phyloP scores from a whole-genome alignment of 2,329 filamentous ascomycete genomes.

The Diplodia corticola region DNA sequence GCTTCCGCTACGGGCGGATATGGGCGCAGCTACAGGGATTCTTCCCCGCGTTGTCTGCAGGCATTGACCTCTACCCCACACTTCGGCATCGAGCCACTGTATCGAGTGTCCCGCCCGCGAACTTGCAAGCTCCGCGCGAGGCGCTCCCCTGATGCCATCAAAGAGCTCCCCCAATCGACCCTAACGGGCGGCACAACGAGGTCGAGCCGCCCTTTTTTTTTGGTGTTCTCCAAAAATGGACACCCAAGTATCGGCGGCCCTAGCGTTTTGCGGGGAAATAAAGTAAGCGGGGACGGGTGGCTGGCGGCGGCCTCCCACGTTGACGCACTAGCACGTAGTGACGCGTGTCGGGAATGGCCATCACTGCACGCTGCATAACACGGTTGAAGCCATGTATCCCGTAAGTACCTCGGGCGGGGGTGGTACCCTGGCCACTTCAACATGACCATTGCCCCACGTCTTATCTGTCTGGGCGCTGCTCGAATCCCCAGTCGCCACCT shows the following conservation, averaged over 20 bases:
- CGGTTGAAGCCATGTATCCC: constrained; percentile 5
- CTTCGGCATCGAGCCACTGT: constrained; percentile 4
- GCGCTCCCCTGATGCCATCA: not conserved
- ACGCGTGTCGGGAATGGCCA: constrained; percentile 16
- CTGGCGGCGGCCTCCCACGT: constrained; percentile 13
- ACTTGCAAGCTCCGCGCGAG: not conserved
- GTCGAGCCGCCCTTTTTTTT: not conserved
- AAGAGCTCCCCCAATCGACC: not conserved
- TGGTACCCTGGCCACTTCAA: not conserved
- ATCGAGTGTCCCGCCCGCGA: not conserved
- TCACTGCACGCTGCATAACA: constrained; percentile 12
- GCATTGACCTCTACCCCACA: constrained; percentile 22
- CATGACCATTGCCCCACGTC: not conserved
- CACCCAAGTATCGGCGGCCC: not conserved
- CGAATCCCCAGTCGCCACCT: not conserved
- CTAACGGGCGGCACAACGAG: not conserved
- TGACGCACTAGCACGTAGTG: constrained; percentile 2
- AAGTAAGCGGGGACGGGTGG: constrained; percentile 19
- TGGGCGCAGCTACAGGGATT: constrained; percentile 16
- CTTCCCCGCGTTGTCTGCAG: constrained; percentile 19
- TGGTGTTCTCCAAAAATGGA: not conserved
- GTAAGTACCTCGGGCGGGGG: constrained; percentile 8
- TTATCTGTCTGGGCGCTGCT: not conserved
- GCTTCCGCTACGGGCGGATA: constrained; percentile 4
- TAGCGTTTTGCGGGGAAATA: constrained; percentile 23